phyloP scores from a whole-genome alignment of 371 early-diverging fungal species.

The Capillidium rhysosporum region DNA sequence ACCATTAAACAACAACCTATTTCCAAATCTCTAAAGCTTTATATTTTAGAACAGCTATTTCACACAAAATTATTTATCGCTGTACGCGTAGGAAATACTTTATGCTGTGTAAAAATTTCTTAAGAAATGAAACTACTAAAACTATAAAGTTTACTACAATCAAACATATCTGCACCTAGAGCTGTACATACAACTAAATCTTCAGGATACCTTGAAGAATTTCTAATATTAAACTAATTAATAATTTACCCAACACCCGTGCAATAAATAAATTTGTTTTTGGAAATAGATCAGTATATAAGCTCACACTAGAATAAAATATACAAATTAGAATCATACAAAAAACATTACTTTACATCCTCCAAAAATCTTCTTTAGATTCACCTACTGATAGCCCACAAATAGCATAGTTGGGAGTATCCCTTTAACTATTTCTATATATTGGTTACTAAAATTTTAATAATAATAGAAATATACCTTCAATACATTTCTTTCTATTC shows the following conservation, averaged over 20 bases:
- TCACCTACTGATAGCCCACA: conserved; percentile 94
- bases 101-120: no score
- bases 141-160: conserved; percentile 54
- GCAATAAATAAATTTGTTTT: conserved; percentile 79
- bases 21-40: conserved; percentile 59
- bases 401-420: conserved; percentile 82
- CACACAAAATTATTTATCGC: conserved; percentile 50
- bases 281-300: conserved; percentile 72
- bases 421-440: conserved; percentile 67
- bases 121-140: no score
- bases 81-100: conserved; percentile 93
- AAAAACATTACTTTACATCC: conserved; percentile 23
- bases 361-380: conserved; percentile 82
- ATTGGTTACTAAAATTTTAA: not conserved
- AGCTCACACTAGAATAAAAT: conserved; percentile 43
- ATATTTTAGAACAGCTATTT: not conserved
- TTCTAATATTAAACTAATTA: not conserved
- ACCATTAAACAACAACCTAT: conserved; percentile 65
- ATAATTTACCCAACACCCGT: conserved; percentile 85
- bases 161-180: conserved; percentile 92
- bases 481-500: conserved; percentile 54
- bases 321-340: conserved; percentile 2
- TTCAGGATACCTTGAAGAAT: conserved; percentile 64
- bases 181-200: conserved; percentile 86
- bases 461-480: conserved; percentile 11